phyloP scores from a whole-genome alignment of 768 basidiomycete genomes.

The Coprinopsis marcescibilis region DNA sequence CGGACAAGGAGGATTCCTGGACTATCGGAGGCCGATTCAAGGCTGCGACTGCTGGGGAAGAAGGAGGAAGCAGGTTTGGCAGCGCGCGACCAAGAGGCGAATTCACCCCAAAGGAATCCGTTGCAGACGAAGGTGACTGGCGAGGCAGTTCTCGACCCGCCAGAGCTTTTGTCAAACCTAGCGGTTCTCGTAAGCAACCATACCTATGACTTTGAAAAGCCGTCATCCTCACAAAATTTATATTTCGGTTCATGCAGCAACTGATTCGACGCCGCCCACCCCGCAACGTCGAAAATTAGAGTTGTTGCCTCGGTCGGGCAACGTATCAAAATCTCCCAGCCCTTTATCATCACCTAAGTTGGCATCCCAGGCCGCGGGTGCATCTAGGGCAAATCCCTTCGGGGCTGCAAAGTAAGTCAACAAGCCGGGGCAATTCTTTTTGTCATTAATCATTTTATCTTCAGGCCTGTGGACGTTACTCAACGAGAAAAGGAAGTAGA shows the following conservation, averaged over 20 bases:
- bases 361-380: constrained; percentile 34
- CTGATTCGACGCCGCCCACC: constrained; percentile 71
- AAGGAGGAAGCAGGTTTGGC: constrained; percentile 39
- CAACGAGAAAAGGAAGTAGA: constrained; percentile 70
- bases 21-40: constrained; percentile 70
- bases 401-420: constrained; percentile 71
- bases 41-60: constrained; percentile 39
- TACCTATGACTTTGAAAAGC: too few relatives aligned
- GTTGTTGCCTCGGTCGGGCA: constrained; percentile 73
- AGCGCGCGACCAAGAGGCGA: constrained; percentile 47
- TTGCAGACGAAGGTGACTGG: constrained; percentile 67
- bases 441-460: constrained; percentile 2
- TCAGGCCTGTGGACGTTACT: constrained; percentile 82
- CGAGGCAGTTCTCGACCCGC: constrained; percentile 40
- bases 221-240: constrained; percentile 10
- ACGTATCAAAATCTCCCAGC: constrained; percentile 60
- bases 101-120: constrained; percentile 43
- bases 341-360: constrained; percentile 79
- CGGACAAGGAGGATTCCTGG: constrained; percentile 81
- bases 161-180: constrained; percentile 36
- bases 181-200: constrained; percentile 56
- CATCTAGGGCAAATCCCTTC: constrained; percentile 69
- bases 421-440: background rate
- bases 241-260: constrained; percentile 36
- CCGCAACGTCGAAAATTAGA: constrained; percentile 85